phyloP scores from a whole-genome alignment of 495 filamentous ascomycete species.

The Penicillium riverlandense region DNA sequence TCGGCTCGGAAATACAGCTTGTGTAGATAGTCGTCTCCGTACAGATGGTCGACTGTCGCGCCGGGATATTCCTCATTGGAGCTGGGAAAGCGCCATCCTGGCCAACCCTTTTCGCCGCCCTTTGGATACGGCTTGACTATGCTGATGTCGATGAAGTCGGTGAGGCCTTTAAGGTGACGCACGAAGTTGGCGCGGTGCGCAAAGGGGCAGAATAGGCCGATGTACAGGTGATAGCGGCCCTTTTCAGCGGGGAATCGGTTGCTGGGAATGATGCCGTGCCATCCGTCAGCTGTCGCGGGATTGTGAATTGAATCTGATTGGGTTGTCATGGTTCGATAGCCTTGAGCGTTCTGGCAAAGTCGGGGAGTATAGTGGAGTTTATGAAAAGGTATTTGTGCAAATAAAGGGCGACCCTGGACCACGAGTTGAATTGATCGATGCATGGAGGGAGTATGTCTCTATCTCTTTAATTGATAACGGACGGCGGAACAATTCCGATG shows the following conservation, averaged over 20 bases:
- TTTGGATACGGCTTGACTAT: slow-evolving; percentile 68
- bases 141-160: slow-evolving; percentile 60
- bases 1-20: slow-evolving; percentile 49
- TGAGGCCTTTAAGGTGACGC: slow-evolving; percentile 70
- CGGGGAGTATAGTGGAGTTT: too few relatives aligned
- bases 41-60: slow-evolving; percentile 46
- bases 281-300: too few relatives aligned
- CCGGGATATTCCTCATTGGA: slow-evolving; percentile 41
- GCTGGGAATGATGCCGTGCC: slow-evolving; percentile 17
- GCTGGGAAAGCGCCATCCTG: slow-evolving; percentile 43
- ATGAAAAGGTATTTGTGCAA: too few relatives aligned
- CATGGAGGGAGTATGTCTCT: too few relatives aligned
- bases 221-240: slow-evolving; percentile 72
- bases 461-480: too few relatives aligned
- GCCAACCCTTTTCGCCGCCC: slow-evolving; percentile 42
- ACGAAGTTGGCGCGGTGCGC: slow-evolving; percentile 56
- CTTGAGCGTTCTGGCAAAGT: too few relatives aligned
- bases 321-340: too few relatives aligned
- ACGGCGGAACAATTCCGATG: too few relatives aligned
- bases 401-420: too few relatives aligned
- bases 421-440: too few relatives aligned
- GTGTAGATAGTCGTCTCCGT: slow-evolving; percentile 39
- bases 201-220: slow-evolving; percentile 53
- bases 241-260: slow-evolving; percentile 59
- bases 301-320: too few relatives aligned